Evolutionary conservation across 2,329 filamentous ascomycete species (phyloP).

Genomic region (Fusarium setosum): DNA sequence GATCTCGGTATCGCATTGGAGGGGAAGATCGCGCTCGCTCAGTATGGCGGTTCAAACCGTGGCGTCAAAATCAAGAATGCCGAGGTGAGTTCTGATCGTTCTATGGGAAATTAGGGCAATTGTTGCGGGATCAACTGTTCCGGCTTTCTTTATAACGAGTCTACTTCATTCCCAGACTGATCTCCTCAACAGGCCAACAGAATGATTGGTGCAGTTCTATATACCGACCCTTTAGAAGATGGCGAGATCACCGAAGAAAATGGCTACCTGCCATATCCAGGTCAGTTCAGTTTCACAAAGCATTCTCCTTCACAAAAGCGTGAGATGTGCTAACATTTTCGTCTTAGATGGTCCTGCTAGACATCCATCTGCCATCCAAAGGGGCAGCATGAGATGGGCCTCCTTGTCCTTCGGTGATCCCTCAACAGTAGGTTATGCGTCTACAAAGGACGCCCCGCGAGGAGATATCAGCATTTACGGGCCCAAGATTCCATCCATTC

Average conservation of each 20-base stretch:
- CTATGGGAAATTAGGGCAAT: too few species aligned
- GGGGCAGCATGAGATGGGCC: constrained; percentile 32
- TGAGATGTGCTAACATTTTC: neutral
- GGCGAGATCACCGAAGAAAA: constrained; percentile 32
- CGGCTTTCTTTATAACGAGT: too few species aligned
- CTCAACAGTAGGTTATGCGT: constrained; percentile 35
- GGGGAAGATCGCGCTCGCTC: constrained; percentile 21
- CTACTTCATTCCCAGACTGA: too few species aligned
- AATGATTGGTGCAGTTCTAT: constrained; percentile 26
- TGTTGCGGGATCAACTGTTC: too few species aligned
- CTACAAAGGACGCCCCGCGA: constrained; percentile 27
- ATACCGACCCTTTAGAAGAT: constrained; percentile 21
- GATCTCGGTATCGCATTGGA: constrained; percentile 19
- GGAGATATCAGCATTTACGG: constrained; percentile 25
- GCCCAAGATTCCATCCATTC: constrained; percentile 25
- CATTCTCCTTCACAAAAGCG: too few species aligned
- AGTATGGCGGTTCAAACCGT: constrained; percentile 25
- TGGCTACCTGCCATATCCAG: constrained; percentile 22
- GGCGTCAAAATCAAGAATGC: constrained; percentile 34
- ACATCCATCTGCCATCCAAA: constrained; percentile 30
- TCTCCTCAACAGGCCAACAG: constrained; percentile 2
- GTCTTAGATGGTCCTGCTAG: constrained; percentile 26
- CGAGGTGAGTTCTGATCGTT: constrained; percentile 8
- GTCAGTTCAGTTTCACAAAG: too few species aligned
- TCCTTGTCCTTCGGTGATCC: constrained; percentile 34